Conservation (phyloP, 2,329 filamentous ascomycete genomes). For the Exserohilum rostratum region DNA sequence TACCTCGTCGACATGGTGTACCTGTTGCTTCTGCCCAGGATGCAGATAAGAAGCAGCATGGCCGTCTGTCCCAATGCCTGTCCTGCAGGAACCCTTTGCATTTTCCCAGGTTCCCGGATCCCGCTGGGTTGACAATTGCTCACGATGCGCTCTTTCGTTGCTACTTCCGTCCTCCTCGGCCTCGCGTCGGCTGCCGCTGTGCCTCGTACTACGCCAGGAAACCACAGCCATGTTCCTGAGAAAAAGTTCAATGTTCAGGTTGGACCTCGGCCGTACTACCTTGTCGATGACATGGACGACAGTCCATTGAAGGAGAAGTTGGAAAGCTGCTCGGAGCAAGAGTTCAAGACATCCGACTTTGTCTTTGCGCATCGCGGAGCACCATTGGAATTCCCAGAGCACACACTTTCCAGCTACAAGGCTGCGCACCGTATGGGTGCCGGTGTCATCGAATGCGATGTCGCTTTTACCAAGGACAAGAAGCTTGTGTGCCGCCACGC, state of each 20-base stretch:
- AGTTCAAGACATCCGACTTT: constrained; percentile 44
- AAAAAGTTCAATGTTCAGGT: constrained; percentile 44
- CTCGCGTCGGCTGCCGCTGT: constrained; percentile 38
- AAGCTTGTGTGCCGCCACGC: constrained; percentile 48
- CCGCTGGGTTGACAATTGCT: constrained; percentile 10
- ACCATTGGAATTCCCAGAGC: constrained; percentile 46
- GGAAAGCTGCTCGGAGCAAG: constrained; percentile 45
- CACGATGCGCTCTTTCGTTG: constrained; percentile 38
- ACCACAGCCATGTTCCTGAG: constrained; percentile 14
- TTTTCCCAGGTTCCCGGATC: constrained; percentile 15
- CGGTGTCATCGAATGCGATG: constrained; percentile 48
- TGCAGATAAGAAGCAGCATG: constrained; percentile 33
- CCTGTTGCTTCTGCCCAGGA: constrained; percentile 1
- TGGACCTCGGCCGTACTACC: constrained; percentile 45
- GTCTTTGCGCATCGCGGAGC: constrained; percentile 47
- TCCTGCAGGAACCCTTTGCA: constrained; percentile 26
- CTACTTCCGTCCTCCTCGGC: constrained; percentile 34
- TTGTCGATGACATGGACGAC: constrained; percentile 48
- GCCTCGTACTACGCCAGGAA: constrained; percentile 26
- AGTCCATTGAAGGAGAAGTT: constrained; percentile 46
- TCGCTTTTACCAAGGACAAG: constrained; percentile 47
- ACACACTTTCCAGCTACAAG: constrained; percentile 38
- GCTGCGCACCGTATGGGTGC: constrained; percentile 46
- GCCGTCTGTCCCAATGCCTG: constrained; percentile 6
- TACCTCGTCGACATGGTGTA: constrained; percentile 11